Conservation (phyloP, 768 basidiomycete species). For the Pleurotus djamor region DNA sequence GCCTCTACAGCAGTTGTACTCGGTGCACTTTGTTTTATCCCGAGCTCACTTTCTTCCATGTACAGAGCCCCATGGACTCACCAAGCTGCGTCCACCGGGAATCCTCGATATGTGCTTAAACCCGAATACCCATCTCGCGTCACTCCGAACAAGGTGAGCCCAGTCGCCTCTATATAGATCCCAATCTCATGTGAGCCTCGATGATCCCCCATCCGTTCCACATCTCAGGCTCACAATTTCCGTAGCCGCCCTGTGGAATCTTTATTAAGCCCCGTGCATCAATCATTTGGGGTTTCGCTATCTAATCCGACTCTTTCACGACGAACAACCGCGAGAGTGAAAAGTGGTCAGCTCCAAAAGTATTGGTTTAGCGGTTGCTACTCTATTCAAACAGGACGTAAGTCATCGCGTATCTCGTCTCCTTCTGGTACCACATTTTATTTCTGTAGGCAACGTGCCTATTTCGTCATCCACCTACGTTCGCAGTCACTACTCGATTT, state of each 20-base stretch:
- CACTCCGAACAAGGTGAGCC: slow-evolving; percentile 3
- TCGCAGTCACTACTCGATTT: slow-evolving; percentile 8
- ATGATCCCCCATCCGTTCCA: background rate
- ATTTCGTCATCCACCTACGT: slow-evolving; percentile 8
- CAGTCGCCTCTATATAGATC: background rate
- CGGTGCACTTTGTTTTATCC: too few relatives aligned
- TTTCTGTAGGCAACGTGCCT: slow-evolving; percentile 12
- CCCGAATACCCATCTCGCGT: slow-evolving; percentile 2
- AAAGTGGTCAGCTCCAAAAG: background rate
- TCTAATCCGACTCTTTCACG: background rate
- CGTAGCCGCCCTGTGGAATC: slow-evolving; percentile 1
- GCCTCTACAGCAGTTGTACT: too few relatives aligned
- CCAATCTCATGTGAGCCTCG: slow-evolving; percentile 7
- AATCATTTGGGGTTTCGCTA: background rate
- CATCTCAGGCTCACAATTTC: slow-evolving; percentile 2
- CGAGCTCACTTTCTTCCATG: too few relatives aligned
- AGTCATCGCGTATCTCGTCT: slow-evolving; percentile 12
- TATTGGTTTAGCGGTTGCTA: slow-evolving; percentile 1
- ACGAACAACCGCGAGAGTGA: background rate
- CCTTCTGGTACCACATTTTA: slow-evolving; percentile 7
- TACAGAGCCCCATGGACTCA: too few relatives aligned
- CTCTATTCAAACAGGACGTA: slow-evolving; percentile 11
- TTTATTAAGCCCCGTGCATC: background rate
- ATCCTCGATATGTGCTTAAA: background rate
- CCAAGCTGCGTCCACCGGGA: background rate